These are phyloP conservation scores for Pyricularia grisea DNA, from an alignment of 2,329 filamentous ascomycete genomes.

Conservation along the genomic window DNA sequence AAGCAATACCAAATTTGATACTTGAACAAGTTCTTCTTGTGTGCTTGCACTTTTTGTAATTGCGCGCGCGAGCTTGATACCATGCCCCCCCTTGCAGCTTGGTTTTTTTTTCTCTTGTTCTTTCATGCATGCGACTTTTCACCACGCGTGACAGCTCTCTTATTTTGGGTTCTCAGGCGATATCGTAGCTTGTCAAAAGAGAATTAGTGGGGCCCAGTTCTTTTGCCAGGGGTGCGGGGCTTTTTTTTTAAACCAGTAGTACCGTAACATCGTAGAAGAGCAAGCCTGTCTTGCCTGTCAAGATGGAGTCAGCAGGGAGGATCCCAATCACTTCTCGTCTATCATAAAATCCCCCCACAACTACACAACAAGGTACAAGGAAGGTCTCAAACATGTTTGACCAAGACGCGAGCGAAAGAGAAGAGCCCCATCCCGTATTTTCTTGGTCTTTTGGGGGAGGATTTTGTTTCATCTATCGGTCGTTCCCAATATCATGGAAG, in stretches of 20 bases:
- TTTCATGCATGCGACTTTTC: background rate
- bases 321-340: background rate
- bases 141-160: background rate
- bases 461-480: background rate
- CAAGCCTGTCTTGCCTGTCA: background rate
- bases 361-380: background rate
- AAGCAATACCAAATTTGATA: background rate
- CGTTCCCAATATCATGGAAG: background rate
- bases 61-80: too few species aligned
- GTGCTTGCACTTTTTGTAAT: background rate
- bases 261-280: background rate
- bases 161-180: background rate
- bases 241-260: background rate
- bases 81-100: background rate
- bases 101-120: background rate
- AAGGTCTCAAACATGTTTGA: background rate
- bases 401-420: background rate
- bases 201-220: background rate
- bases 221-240: background rate
- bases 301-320: background rate
- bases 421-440: background rate
- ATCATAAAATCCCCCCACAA: background rate
- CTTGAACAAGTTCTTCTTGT: background rate
- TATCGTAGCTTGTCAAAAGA: background rate
- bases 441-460: too few species aligned